These are phyloP conservation scores for Cercospora citrullina DNA, from an alignment of 2,329 filamentous ascomycete species.

Conservation along the genomic window DNA sequence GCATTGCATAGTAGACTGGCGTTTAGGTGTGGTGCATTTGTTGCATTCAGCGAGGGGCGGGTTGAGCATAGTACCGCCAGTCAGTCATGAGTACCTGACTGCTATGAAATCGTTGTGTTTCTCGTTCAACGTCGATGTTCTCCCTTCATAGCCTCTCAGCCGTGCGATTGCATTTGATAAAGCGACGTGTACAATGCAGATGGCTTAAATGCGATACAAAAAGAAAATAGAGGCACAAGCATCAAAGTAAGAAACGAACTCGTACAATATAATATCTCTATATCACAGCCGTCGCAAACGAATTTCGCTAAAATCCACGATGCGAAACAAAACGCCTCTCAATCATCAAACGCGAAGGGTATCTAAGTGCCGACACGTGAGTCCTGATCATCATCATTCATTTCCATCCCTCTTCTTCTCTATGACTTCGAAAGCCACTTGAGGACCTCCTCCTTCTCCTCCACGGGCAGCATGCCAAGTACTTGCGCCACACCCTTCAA, in stretches of 20 bases:
- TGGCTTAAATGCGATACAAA: too few relatives aligned
- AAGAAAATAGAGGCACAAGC: not conserved
- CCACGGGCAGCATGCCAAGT: conserved; percentile 80
- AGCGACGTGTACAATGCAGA: not conserved
- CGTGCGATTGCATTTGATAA: too few relatives aligned
- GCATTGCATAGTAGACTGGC: not conserved
- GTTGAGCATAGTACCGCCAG: conserved; percentile 1
- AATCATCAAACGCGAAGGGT: not conserved
- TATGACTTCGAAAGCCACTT: conserved; percentile 52
- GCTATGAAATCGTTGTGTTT: not conserved
- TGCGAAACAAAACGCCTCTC: not conserved
- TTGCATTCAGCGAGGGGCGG: not conserved
- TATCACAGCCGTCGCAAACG: conserved; percentile 4
- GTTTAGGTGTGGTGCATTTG: not conserved
- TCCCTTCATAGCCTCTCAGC: too few relatives aligned
- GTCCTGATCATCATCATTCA: not conserved
- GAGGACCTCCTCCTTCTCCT: conserved; percentile 82
- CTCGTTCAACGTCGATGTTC: not conserved
- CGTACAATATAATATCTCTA: conserved; percentile 8
- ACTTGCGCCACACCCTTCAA: conserved; percentile 86
- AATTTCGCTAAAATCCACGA: not conserved
- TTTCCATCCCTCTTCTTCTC: not conserved
- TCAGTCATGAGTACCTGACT: not conserved
- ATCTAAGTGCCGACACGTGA: not conserved
- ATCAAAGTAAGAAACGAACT: not conserved